Conservation (phyloP, 768 basidiomycete species). For the Chiua virens region DNA sequence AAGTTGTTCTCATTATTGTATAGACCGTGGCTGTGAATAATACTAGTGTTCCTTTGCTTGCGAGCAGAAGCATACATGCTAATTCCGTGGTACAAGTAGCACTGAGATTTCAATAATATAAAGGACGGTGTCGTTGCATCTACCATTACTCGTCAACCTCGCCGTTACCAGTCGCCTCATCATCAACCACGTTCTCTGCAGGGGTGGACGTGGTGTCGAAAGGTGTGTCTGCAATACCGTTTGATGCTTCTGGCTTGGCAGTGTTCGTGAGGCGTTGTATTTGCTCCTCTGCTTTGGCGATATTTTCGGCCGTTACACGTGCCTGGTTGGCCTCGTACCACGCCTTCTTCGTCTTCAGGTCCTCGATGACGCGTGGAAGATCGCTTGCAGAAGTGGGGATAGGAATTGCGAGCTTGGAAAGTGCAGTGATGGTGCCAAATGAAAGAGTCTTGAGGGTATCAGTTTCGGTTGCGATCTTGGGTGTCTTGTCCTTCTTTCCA, state of each 20-base stretch:
- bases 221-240: constrained; percentile 41
- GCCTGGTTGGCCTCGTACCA: constrained; percentile 95
- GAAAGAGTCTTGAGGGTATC: constrained; percentile 61
- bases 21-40: constrained; percentile 29
- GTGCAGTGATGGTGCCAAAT: constrained; percentile 81
- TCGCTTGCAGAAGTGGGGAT: constrained; percentile 79
- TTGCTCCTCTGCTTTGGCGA: constrained; percentile 76
- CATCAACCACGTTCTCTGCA: constrained; percentile 28
- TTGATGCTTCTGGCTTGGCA: constrained; percentile 40
- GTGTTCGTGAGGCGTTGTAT: constrained; percentile 58
- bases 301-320: constrained; percentile 72
- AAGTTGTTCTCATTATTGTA: constrained; percentile 38
- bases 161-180: constrained; percentile 41
- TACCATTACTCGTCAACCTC: constrained; percentile 32
- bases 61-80: constrained; percentile 9
- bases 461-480: constrained; percentile 41
- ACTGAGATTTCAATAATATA: constrained; percentile 18
- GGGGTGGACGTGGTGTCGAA: constrained; percentile 48
- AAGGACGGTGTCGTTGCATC: constrained; percentile 10
- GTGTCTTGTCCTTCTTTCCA: constrained; percentile 52
- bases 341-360: constrained; percentile 89
- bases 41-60: constrained; percentile 23
- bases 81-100: constrained; percentile 19
- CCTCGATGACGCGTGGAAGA: constrained; percentile 80
- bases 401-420: constrained; percentile 85